Conservation (phyloP, 768 basidiomycete genomes). For the Pisolithus sp. region DNA sequence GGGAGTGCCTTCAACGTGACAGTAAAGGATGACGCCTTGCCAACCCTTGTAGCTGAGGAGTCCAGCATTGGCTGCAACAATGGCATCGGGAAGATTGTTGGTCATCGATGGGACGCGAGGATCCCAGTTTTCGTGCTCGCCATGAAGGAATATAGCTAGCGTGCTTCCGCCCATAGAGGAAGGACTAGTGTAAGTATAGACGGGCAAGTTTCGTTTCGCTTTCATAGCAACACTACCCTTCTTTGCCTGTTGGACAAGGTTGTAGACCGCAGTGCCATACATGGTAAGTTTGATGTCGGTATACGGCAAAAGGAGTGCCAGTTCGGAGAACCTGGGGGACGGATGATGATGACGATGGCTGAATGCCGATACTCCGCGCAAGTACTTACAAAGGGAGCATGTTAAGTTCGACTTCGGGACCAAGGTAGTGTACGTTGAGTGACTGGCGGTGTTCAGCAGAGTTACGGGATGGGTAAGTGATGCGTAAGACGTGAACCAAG, state of each 20-base stretch:
- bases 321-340: constrained; percentile 36
- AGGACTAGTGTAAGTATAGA: constrained; percentile 34
- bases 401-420: constrained; percentile 35
- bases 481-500: constrained; percentile 28
- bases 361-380: background rate
- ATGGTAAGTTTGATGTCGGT: constrained; percentile 39
- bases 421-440: constrained; percentile 33
- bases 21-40: constrained; percentile 30
- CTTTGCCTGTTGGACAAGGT: constrained; percentile 26
- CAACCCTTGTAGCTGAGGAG: constrained; percentile 32
- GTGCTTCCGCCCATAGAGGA: constrained; percentile 32
- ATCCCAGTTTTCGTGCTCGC: constrained; percentile 21
- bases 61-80: constrained; percentile 38
- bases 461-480: constrained; percentile 20
- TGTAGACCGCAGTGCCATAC: constrained; percentile 31
- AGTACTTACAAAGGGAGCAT: constrained; percentile 34
- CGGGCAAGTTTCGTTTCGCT: constrained; percentile 20
- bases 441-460: constrained; percentile 17
- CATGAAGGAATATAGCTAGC: constrained; percentile 32
- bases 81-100: constrained; percentile 31
- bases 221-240: constrained; percentile 28
- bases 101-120: constrained; percentile 15
- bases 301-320: constrained; percentile 39
- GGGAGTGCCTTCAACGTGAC: constrained; percentile 20
- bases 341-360: background rate